phyloP scores from a whole-genome alignment of 2,329 filamentous ascomycete species.

The Pseudohalonectria lignicola region DNA sequence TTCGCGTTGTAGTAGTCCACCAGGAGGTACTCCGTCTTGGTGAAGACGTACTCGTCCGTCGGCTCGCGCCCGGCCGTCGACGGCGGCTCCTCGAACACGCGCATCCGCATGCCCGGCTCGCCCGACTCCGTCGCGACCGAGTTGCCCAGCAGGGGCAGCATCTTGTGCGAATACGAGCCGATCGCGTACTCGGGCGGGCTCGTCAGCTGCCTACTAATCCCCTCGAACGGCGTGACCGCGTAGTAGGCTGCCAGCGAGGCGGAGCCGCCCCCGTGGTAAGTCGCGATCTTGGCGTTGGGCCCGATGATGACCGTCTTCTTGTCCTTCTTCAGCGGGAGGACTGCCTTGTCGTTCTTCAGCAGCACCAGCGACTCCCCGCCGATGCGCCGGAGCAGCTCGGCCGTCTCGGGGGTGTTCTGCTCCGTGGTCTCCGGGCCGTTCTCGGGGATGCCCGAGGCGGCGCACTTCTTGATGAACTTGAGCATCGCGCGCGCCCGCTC shows the following conservation, averaged over 20 bases:
- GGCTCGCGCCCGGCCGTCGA: slow-evolving; percentile 30
- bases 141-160: slow-evolving; percentile 46
- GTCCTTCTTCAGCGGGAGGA: slow-evolving; percentile 49
- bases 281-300: slow-evolving; percentile 44
- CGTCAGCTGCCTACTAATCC: slow-evolving; percentile 45
- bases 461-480: slow-evolving; percentile 46
- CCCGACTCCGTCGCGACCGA: slow-evolving; percentile 38
- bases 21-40: slow-evolving; percentile 37
- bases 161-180: slow-evolving; percentile 54
- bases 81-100: slow-evolving; percentile 49
- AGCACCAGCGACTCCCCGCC: slow-evolving; percentile 56
- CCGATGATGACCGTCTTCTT: slow-evolving; percentile 40
- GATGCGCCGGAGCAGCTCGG: slow-evolving; percentile 20
- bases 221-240: slow-evolving; percentile 61
- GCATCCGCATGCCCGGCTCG: slow-evolving; percentile 48
- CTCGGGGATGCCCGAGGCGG: slow-evolving; percentile 35
- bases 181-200: slow-evolving; percentile 38
- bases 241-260: slow-evolving; percentile 51
- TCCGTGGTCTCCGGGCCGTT: slow-evolving; percentile 11
- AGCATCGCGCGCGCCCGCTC: slow-evolving; percentile 34
- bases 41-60: slow-evolving; percentile 37
- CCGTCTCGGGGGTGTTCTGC: slow-evolving; percentile 6
- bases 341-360: slow-evolving; percentile 56
- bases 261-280: slow-evolving; percentile 54
- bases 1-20: slow-evolving; percentile 42